These are phyloP conservation scores for Lecanicillium sp. DNA, from an alignment of 2,329 filamentous ascomycete genomes.

Conservation along the genomic window DNA sequence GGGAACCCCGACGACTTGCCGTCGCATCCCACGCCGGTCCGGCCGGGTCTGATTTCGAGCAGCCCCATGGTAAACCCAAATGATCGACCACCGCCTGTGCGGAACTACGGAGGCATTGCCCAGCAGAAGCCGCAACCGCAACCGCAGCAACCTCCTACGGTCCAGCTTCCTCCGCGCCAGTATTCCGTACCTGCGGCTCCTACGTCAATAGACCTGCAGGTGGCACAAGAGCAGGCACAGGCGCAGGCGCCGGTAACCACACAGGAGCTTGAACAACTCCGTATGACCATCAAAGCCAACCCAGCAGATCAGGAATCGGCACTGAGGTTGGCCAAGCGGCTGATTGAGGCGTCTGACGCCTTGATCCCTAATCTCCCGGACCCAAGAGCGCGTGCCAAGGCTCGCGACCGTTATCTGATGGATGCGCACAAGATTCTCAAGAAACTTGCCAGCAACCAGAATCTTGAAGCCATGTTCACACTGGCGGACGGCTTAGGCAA, in stretches of 20 bases:
- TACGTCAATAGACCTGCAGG: constrained; percentile 5
- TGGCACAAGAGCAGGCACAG: constrained; percentile 21
- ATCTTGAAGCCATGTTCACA: constrained; percentile 87
- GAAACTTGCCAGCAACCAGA: constrained; percentile 67
- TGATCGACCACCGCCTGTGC: constrained; percentile 50
- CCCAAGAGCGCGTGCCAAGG: constrained; percentile 64
- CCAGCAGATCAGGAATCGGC: constrained; percentile 65
- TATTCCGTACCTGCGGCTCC: constrained; percentile 10
- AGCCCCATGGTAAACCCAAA: constrained; percentile 44
- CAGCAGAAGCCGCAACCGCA: constrained; percentile 25
- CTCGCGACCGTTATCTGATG: constrained; percentile 73
- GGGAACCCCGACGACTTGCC: constrained; percentile 40
- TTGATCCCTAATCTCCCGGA: constrained; percentile 59
- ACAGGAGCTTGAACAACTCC: constrained; percentile 69
- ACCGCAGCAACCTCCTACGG: constrained; percentile 21
- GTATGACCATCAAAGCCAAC: constrained; percentile 60
- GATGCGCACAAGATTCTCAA: constrained; percentile 90
- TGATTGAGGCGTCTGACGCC: constrained; percentile 76
- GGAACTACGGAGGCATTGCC: constrained; percentile 45
- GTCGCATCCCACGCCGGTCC: constrained; percentile 55
- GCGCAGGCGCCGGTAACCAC: constrained; percentile 53
- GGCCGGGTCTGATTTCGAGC: constrained; percentile 54
- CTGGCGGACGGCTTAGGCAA: constrained; percentile 84
- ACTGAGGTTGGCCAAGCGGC: constrained; percentile 68
- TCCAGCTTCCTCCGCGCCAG: constrained; percentile 21